These are phyloP conservation scores for Phytophthora melonis DNA, from an alignment of 352 stramenopile genomes.

Conservation along the genomic window DNA sequence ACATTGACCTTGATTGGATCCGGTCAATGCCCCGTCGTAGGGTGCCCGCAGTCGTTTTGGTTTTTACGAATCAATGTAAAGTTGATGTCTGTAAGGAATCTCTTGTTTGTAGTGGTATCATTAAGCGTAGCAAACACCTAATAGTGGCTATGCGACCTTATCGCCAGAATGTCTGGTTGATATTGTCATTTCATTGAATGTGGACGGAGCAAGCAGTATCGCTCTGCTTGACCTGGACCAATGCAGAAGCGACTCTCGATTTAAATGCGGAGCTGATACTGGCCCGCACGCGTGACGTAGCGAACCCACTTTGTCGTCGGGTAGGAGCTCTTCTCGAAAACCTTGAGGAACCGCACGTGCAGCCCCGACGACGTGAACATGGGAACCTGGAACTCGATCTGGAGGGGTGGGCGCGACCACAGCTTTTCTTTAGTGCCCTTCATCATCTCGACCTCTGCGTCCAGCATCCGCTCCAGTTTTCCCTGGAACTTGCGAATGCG, in stretches of 20 bases:
- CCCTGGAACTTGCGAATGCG: constrained; percentile 97
- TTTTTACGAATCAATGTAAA: too few species aligned
- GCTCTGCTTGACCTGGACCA: neutral
- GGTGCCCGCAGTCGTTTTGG: too few species aligned
- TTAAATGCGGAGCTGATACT: constrained; percentile 98
- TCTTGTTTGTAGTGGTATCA: too few species aligned
- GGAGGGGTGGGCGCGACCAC: constrained; percentile 97
- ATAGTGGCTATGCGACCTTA: neutral
- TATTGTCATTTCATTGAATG: neutral
- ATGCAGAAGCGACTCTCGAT: neutral
- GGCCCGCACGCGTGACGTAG: constrained; percentile 97
- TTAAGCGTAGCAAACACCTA: too few species aligned
- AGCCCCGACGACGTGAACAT: constrained; percentile 99
- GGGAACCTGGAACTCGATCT: constrained; percentile 98
- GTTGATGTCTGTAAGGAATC: too few species aligned
- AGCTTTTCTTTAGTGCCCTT: constrained; percentile 96
- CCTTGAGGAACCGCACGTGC: constrained; percentile 98
- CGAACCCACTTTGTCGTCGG: constrained; percentile 98
- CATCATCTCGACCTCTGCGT: constrained; percentile 97
- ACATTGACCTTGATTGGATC: too few species aligned
- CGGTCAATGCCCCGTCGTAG: too few species aligned
- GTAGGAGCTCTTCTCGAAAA: constrained; percentile 99
- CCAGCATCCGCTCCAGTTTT: constrained; percentile 95
- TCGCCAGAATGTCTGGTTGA: neutral
- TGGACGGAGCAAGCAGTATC: neutral